A percentile compares a stretch with the other conserved stretches of the same genome.
Evolutionary conservation across 306 rosid genomes (phyloP).

Genomic region (Cucurbita argyrosperma): DNA sequence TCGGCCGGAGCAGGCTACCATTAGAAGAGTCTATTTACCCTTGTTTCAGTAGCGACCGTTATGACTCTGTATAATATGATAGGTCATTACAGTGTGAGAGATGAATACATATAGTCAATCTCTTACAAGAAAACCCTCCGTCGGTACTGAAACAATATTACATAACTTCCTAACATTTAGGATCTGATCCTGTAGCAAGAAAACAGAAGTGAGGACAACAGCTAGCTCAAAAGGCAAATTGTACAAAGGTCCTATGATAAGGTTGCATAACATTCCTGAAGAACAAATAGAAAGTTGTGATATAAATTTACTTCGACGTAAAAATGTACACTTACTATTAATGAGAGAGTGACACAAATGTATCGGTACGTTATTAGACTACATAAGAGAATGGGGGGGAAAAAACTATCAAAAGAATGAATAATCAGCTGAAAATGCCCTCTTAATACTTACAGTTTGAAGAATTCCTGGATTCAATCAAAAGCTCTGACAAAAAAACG

Average conservation of each 20-base stretch:
- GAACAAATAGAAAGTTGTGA: background rate
- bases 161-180: too few species aligned
- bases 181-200: background rate
- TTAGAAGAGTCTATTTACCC: too few species aligned
- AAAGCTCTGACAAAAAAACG: constrained; percentile 3
- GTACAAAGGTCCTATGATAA: background rate
- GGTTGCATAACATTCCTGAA: background rate
- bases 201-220: background rate
- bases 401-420: background rate
- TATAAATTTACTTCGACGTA: background rate
- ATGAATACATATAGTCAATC: too few species aligned
- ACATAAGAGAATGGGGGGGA: background rate
- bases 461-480: background rate
- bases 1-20: too few species aligned
- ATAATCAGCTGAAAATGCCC: background rate
- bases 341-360: background rate
- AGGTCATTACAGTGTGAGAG: too few species aligned
- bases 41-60: too few species aligned
- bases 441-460: constrained; percentile 5
- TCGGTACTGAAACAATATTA: too few species aligned
- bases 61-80: too few species aligned
- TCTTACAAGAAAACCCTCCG: too few species aligned
- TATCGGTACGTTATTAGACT: background rate
- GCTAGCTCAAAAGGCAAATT: background rate
- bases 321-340: constrained; percentile 1